Percentiles rank a stretch among this genome's conserved stretches.
Evolutionary conservation across 2,329 filamentous ascomycete species (phyloP).

Genomic region (Botrytis sinoallii): DNA sequence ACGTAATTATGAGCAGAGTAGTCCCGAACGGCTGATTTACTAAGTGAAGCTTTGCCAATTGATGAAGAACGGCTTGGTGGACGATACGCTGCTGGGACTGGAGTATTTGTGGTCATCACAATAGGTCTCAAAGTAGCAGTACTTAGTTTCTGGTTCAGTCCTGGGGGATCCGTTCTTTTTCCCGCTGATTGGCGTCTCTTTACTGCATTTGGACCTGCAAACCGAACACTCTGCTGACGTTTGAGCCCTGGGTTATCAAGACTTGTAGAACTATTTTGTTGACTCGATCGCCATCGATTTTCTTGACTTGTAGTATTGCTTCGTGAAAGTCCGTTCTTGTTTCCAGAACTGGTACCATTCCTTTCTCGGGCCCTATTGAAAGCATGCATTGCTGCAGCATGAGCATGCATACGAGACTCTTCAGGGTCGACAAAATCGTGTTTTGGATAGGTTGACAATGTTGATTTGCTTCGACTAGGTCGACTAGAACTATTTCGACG

Average conservation of each 20-base stretch:
- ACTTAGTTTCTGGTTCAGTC: slow-evolving; percentile 24
- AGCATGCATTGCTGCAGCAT: slow-evolving; percentile 59
- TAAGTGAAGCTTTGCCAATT: slow-evolving; percentile 32
- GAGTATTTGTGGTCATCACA: slow-evolving; percentile 33
- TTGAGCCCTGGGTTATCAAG: slow-evolving; percentile 35
- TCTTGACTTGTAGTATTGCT: slow-evolving; percentile 23
- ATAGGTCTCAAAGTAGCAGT: slow-evolving; percentile 29
- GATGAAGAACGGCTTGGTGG: slow-evolving; percentile 37
- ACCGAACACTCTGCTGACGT: slow-evolving; percentile 56
- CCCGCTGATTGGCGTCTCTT: slow-evolving; percentile 29
- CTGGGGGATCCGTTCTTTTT: slow-evolving; percentile 25
- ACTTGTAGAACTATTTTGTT: slow-evolving; percentile 29
- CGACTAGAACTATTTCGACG: slow-evolving; percentile 45
- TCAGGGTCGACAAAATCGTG: slow-evolving; percentile 50
- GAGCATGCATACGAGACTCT: slow-evolving; percentile 56
- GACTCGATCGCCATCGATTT: slow-evolving; percentile 19
- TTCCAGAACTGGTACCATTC: slow-evolving; percentile 40
- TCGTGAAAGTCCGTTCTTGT: slow-evolving; percentile 28
- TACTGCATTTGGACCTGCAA: slow-evolving; percentile 35
- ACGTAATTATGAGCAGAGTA: slow-evolving; percentile 38
- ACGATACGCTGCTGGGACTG: slow-evolving; percentile 34
- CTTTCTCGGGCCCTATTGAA: slow-evolving; percentile 52
- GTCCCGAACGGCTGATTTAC: slow-evolving; percentile 32
- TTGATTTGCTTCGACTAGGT: slow-evolving; percentile 53
- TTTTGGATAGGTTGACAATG: slow-evolving; percentile 47